These are phyloP conservation scores for Podospora fimiseda DNA, from an alignment of 495 filamentous ascomycete species.

Conservation along the genomic window DNA sequence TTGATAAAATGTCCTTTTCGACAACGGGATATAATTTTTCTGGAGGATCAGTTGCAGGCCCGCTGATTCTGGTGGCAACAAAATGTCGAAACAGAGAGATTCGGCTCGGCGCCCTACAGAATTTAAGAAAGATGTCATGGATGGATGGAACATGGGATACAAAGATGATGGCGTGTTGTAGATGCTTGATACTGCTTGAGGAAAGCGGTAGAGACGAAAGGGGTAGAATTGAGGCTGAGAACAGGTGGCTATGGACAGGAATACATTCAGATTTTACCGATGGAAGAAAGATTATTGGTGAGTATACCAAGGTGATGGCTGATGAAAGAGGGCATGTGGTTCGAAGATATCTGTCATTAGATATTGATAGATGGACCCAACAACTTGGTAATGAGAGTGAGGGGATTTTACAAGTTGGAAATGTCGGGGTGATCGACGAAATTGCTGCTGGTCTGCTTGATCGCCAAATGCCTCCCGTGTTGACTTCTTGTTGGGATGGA, in stretches of 20 bases:
- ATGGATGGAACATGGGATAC: slow-evolving; percentile 3
- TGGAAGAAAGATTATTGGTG: not conserved
- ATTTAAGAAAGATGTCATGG: slow-evolving; percentile 1
- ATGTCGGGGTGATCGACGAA: too few species aligned
- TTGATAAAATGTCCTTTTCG: not conserved
- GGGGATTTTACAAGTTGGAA: too few species aligned
- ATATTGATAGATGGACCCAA: not conserved
- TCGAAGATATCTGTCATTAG: not conserved
- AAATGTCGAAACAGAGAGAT: not conserved
- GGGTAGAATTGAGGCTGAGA: not conserved
- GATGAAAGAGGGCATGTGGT: not conserved
- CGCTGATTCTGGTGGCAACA: not conserved
- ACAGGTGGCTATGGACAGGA: slow-evolving; percentile 3
- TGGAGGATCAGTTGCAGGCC: not conserved
- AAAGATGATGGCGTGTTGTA: not conserved
- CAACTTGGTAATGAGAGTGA: too few species aligned
- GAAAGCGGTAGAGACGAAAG: not conserved
- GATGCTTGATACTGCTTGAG: not conserved
- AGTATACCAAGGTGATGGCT: not conserved
- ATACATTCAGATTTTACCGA: not conserved
- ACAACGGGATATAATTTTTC: not conserved
- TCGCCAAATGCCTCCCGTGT: too few species aligned
- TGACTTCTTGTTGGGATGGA: too few species aligned
- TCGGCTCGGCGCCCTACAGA: not conserved
- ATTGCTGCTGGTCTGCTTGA: too few species aligned